Conservation (phyloP, 805 yeast genomes). For the Ogataea ramenticola region DNA sequence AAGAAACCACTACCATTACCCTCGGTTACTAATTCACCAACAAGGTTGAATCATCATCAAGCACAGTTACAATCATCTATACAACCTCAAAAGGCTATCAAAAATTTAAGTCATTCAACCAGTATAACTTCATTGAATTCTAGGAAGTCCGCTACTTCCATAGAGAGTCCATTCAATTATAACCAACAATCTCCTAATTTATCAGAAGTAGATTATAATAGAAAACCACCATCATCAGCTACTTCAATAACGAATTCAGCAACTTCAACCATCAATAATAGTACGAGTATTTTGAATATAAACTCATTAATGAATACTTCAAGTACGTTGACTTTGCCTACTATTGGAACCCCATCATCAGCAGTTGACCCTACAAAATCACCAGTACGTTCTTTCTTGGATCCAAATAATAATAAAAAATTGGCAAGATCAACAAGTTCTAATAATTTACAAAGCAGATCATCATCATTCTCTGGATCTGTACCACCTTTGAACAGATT, state of each 20-base stretch:
- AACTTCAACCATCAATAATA: not conserved
- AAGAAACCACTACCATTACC: constrained; percentile 65
- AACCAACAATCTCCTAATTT: constrained; percentile 12
- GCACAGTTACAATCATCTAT: constrained; percentile 17
- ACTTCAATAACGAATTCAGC: too few relatives aligned
- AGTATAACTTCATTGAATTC: not conserved
- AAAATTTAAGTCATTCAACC: not conserved
- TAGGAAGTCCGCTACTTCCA: not conserved
- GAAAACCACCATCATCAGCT: too few relatives aligned
- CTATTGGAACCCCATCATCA: not conserved
- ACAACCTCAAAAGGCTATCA: constrained; percentile 8
- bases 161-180: constrained; percentile 5
- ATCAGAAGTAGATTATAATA: not conserved
- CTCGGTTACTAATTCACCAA: constrained; percentile 21
- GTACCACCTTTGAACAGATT: not conserved
- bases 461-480: not conserved
- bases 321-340: not conserved
- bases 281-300: too few relatives aligned
- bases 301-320: not conserved
- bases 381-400: not conserved
- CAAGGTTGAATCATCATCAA: constrained; percentile 12
- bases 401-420: not conserved
- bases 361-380: not conserved
- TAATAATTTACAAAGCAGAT: not conserved
- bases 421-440: constrained; percentile 6